Evolutionary conservation across 371 early-diverging fungal species (phyloP).

Genomic region (Mucor velutinosus): DNA sequence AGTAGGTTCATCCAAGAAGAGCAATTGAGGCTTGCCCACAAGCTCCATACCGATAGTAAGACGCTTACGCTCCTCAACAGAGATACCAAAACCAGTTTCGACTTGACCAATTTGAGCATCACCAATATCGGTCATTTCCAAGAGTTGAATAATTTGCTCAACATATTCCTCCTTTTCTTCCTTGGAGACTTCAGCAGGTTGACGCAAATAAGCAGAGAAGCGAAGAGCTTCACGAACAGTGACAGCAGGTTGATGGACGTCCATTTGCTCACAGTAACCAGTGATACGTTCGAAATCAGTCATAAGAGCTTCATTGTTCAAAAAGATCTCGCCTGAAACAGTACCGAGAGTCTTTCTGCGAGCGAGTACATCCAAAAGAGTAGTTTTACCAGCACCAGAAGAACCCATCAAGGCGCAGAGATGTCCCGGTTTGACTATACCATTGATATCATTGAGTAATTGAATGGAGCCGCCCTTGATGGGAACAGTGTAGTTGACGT

Average conservation of each 20-base stretch:
- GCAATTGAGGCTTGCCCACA: slow-evolving; percentile 72
- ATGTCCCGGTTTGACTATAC: slow-evolving; percentile 65
- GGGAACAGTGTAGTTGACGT: slow-evolving; percentile 56
- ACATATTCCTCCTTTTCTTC: slow-evolving; percentile 58
- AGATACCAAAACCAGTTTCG: slow-evolving; percentile 41
- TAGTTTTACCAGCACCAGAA: slow-evolving; percentile 88
- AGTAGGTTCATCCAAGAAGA: slow-evolving; percentile 84
- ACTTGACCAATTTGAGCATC: slow-evolving; percentile 52
- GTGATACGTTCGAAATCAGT: slow-evolving; percentile 70
- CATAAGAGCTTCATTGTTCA: slow-evolving; percentile 54
- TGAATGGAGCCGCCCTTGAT: slow-evolving; percentile 51
- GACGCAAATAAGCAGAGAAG: slow-evolving; percentile 68
- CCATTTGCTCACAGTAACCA: slow-evolving; percentile 84
- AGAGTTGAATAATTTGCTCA: slow-evolving; percentile 57
- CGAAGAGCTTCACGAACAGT: slow-evolving; percentile 65
- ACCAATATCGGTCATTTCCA: slow-evolving; percentile 55
- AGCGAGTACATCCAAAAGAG: slow-evolving; percentile 80
- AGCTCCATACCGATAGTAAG: slow-evolving; percentile 68
- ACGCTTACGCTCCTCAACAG: slow-evolving; percentile 65
- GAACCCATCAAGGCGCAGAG: slow-evolving; percentile 83
- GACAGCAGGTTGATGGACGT: slow-evolving; percentile 68
- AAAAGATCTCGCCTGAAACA: slow-evolving; percentile 64
- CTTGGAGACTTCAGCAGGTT: slow-evolving; percentile 50
- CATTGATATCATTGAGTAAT: slow-evolving; percentile 48
- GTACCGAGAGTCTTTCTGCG: slow-evolving; percentile 79